Conservation (phyloP, 2,329 filamentous ascomycete genomes). For the Stemphylium lycopersici region DNA sequence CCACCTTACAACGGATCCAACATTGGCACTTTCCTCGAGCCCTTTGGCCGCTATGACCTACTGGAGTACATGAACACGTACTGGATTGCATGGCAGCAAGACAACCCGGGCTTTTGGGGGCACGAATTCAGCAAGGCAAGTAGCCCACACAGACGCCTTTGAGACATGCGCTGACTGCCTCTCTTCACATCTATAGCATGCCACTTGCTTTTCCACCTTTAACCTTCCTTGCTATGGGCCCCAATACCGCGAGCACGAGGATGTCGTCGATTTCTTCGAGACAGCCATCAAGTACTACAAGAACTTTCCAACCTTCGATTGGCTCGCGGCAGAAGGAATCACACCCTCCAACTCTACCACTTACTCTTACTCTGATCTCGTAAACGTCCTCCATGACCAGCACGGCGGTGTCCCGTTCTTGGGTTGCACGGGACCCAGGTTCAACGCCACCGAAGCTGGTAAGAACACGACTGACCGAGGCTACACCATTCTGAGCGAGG, state of each 20-base stretch:
- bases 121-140: conserved; percentile 60
- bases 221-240: conserved; percentile 69
- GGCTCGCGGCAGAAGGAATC: conserved; percentile 63
- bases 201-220: conserved; percentile 71
- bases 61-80: conserved; percentile 69
- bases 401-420: conserved; percentile 65
- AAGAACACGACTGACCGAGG: conserved; percentile 62
- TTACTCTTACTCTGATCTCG: conserved; percentile 62
- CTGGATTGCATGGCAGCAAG: conserved; percentile 65
- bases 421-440: conserved; percentile 65
- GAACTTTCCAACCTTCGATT: conserved; percentile 64
- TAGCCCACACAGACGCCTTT: too few relatives aligned
- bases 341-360: conserved; percentile 63
- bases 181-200: conserved; percentile 61
- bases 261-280: conserved; percentile 69
- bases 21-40: conserved; percentile 64
- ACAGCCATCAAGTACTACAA: conserved; percentile 65
- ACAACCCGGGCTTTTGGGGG: conserved; percentile 67
- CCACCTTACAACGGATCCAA: conserved; percentile 63
- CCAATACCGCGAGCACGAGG: conserved; percentile 60
- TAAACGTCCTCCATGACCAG: conserved; percentile 56
- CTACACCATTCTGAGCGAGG: conserved; percentile 63
- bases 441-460: conserved; percentile 66
- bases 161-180: too few relatives aligned
- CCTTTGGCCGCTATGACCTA: conserved; percentile 65